A percentile compares a stretch with the other conserved stretches of the same genome.
Evolutionary conservation across 305 asterid genomes (phyloP).

Genomic region (Solanum hybrid): DNA sequence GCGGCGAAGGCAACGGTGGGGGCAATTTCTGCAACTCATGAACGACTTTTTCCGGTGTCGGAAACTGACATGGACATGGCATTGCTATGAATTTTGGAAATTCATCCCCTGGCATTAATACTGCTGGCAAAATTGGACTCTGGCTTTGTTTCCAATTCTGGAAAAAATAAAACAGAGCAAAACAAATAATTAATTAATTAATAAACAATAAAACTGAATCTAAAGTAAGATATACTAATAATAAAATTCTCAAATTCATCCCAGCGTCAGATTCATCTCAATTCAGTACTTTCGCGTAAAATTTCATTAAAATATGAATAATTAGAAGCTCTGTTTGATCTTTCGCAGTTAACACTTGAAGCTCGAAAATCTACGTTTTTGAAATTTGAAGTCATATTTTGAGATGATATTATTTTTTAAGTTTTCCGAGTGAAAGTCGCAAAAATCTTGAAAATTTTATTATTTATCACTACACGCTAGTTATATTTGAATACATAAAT

Average conservation of each 20-base stretch:
- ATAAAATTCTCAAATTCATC: background rate
- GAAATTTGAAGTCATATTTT: no score
- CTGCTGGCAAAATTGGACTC: constrained; percentile 10
- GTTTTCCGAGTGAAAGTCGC: background rate
- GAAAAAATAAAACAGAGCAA: background rate
- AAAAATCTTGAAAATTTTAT: no score
- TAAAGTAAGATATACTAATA: background rate
- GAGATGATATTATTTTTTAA: background rate
- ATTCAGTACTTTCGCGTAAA: background rate
- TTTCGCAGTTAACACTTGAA: background rate
- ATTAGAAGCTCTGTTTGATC: background rate
- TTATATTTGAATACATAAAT: background rate
- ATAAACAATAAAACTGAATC: background rate
- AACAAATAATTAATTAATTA: background rate
- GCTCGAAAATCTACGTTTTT: background rate
- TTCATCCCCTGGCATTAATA: constrained; percentile 42
- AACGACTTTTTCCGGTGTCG: constrained; percentile 7
- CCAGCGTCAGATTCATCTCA: background rate
- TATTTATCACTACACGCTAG: background rate
- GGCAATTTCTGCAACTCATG: constrained; percentile 14
- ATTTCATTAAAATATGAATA: background rate
- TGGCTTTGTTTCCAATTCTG: constrained; percentile 9
- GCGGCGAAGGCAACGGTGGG: constrained; percentile 1
- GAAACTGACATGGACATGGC: constrained; percentile 42
- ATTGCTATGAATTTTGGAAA: constrained; percentile 41